These are phyloP conservation scores for Cladosporium sp. DNA, from an alignment of 2,329 filamentous ascomycete genomes.

Conservation along the genomic window DNA sequence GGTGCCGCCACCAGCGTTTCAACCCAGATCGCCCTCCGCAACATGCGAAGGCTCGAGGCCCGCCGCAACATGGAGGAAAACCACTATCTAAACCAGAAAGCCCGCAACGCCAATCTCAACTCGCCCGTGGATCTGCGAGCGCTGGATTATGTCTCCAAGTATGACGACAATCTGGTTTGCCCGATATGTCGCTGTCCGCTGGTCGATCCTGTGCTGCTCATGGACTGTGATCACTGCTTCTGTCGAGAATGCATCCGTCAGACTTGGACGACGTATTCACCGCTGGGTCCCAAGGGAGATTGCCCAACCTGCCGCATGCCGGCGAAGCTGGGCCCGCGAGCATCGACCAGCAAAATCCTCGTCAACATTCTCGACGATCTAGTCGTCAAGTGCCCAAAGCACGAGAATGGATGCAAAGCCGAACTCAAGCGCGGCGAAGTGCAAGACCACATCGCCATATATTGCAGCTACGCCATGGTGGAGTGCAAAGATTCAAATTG, in stretches of 20 bases:
- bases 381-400: conserved; percentile 55
- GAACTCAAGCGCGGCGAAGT: conserved; percentile 53
- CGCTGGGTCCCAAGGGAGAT: conserved; percentile 30
- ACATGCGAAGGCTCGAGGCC: conserved; percentile 26
- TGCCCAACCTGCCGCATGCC: conserved; percentile 56
- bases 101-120: conserved; percentile 25
- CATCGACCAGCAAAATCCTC: conserved; percentile 47
- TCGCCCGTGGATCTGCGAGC: conserved; percentile 50
- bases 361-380: conserved; percentile 61
- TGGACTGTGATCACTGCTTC: conserved; percentile 62
- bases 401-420: conserved; percentile 50
- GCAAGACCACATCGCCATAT: conserved; percentile 56
- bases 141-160: conserved; percentile 54
- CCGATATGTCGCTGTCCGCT: conserved; percentile 62
- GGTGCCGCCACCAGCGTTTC: conserved; percentile 3
- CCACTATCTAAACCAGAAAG: conserved; percentile 26
- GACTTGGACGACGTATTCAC: conserved; percentile 38
- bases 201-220: conserved; percentile 51
- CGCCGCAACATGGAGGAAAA: conserved; percentile 30
- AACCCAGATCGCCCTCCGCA: conserved; percentile 10
- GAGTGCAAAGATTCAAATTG: conserved; percentile 51
- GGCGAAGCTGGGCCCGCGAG: conserved; percentile 35
- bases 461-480: conserved; percentile 54
- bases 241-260: conserved; percentile 55
- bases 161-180: conserved; percentile 60